phyloP scores from a whole-genome alignment of 2,329 filamentous ascomycete species.

The Verticillium dahliae region DNA sequence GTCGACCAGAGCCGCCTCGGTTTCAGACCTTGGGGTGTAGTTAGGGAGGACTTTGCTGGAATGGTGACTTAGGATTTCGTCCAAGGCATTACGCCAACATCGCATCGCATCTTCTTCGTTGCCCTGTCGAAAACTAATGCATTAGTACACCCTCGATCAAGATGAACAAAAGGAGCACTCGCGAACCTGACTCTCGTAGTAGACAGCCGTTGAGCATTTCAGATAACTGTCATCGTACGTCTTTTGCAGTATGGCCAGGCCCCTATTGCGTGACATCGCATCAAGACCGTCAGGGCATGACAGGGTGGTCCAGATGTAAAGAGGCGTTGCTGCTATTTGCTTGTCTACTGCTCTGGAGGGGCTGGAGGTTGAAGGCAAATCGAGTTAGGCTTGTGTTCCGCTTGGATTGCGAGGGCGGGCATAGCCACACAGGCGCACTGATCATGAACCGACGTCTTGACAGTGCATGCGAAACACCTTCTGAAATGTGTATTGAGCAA shows the following conservation, averaged over 20 bases:
- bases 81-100: conserved; percentile 83
- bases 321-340: neutral
- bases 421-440: neutral
- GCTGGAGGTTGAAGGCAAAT: neutral
- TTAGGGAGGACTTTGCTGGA: conserved; percentile 65
- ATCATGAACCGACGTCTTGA: neutral
- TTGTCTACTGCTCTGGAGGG: neutral
- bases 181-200: conserved; percentile 84
- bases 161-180: neutral
- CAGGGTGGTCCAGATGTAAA: neutral
- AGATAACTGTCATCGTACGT: conserved; percentile 96
- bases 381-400: neutral
- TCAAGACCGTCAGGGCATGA: neutral
- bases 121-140: conserved; percentile 46
- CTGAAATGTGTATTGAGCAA: too few species aligned
- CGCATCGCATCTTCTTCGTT: conserved; percentile 86
- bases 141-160: conserved; percentile 5
- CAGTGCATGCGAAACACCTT: neutral
- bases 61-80: conserved; percentile 83
- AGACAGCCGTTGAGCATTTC: conserved; percentile 90
- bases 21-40: conserved; percentile 69
- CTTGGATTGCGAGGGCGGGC: neutral
- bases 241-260: conserved; percentile 77
- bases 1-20: conserved; percentile 74
- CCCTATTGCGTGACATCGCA: conserved; percentile 47